Base-by-base conservation (phyloP, 495 filamentous ascomycete species). In the Extremus antarcticus region DNA sequence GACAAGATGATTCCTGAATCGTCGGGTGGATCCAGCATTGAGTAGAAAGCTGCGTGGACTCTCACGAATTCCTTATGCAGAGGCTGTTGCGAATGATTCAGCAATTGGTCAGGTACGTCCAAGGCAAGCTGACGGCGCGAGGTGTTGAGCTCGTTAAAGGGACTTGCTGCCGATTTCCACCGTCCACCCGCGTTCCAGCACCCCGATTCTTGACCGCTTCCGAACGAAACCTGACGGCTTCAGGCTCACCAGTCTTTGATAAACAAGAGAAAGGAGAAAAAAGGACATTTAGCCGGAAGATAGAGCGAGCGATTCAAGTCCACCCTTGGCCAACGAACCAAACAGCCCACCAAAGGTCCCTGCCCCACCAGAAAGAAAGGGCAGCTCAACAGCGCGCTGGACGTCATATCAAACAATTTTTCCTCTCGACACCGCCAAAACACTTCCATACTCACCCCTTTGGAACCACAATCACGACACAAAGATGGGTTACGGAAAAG, bases 401-500 rank as follows among this genome's bases (percentile, higher is more conserved):
- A 45, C 41, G 41, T 45, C 41, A 45, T 45, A 17, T 45, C n/a
- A 9, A 21, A 45, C 19, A 45, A 45, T 45, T 45, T 45, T 21
- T 45, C 41, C 17, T 17, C 7, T 7, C 41, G 19, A 9, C 19
- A 17, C 41, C 41, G 41, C 41, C 41, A 17, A 7, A 45, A 45
- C 41, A 45, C 15, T n/a, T 45, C 41, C 41, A 45, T 45, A 7
- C 17, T 45, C 41, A 45, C 41, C 19, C 41, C n/a, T 9, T 45
- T 45, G 41, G 41, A 45, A 45, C 41, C 7, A 45, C 41, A 17
- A 21, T 9, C 7, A 45, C 15, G 7, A n/a, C 19, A 17, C 41
- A 45, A 21, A 9, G 8, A 98, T 98, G 92, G 82, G 81, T 74
- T 95, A 84, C 78, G 76, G 76, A 64, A 83, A 98, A 65, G 66